Evolutionary conservation across 169 alveolate species (phyloP).

Genomic region (Theileria equi): DNA sequence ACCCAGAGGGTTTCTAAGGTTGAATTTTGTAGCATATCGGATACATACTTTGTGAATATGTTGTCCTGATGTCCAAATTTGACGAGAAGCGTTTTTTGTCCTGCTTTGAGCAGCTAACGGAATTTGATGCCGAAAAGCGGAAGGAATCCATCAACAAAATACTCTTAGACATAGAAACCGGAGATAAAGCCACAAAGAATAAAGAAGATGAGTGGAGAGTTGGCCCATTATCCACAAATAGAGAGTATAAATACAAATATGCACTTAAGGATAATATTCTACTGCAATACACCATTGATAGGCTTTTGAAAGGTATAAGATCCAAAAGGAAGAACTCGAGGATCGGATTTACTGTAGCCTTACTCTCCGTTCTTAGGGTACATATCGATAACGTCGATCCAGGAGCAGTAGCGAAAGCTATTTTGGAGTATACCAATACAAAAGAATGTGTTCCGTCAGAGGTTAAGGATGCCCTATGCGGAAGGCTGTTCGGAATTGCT

Average conservation of each 20-base stretch:
- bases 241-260: constrained; percentile 34
- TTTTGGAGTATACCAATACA: constrained; percentile 9
- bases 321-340: constrained; percentile 35
- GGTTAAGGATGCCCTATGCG: constrained; percentile 32
- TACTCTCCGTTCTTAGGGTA: constrained; percentile 13
- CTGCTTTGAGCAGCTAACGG: constrained; percentile 48
- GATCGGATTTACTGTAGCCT: constrained; percentile 30
- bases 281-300: constrained; percentile 54
- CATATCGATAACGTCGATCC: constrained; percentile 23
- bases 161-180: neutral
- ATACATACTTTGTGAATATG: no score
- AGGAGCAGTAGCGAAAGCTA: neutral
- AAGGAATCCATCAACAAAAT: constrained; percentile 29
- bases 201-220: neutral
- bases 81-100: constrained; percentile 12
- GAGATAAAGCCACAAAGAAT: neutral
- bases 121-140: constrained; percentile 9
- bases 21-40: no score
- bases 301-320: constrained; percentile 39
- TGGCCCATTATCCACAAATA: constrained; percentile 19
- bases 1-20: no score
- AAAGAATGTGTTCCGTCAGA: constrained; percentile 16
- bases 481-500: constrained; percentile 23
- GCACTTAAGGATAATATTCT: constrained; percentile 10
- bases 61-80: neutral